These are phyloP conservation scores for Ogataea pini DNA, from an alignment of 805 yeast species.

Conservation along the genomic window DNA sequence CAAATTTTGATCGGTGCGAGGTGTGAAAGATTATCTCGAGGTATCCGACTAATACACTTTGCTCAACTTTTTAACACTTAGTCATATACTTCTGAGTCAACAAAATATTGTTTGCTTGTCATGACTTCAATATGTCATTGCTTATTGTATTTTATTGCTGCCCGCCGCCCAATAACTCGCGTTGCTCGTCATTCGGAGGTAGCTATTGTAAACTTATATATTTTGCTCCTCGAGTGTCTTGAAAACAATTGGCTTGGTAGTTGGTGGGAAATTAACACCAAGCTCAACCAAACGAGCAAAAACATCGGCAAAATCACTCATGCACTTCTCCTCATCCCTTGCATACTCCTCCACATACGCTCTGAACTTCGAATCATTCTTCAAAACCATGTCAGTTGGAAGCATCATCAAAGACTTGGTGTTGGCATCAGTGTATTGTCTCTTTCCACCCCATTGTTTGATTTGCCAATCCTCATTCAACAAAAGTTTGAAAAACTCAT, in stretches of 20 bases:
- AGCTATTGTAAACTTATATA: constrained; percentile 12
- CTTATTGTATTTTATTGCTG: too few species aligned
- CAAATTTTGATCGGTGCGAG: too few species aligned
- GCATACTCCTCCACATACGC: constrained; percentile 52
- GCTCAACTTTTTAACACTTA: too few species aligned
- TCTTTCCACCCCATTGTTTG: constrained; percentile 60
- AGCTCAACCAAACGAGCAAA: constrained; percentile 60
- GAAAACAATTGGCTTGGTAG: constrained; percentile 47
- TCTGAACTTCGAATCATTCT: constrained; percentile 45
- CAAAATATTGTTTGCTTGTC: too few species aligned
- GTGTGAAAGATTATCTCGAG: too few species aligned
- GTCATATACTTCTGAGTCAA: too few species aligned
- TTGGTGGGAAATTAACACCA: constrained; percentile 66
- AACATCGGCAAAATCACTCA: constrained; percentile 49
- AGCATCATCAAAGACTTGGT: constrained; percentile 58
- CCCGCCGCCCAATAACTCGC: neutral
- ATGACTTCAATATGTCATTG: too few species aligned
- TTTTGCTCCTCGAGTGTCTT: constrained; percentile 74
- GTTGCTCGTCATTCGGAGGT: neutral
- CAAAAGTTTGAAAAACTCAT: constrained; percentile 66
- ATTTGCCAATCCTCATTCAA: constrained; percentile 58
- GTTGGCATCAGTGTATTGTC: constrained; percentile 62
- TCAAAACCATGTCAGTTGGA: constrained; percentile 57
- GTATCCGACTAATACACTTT: too few species aligned
- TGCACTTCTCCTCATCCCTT: constrained; percentile 48